These are phyloP conservation scores for Diospyros kaki DNA, from an alignment of 148 eudicot genomes.

Conservation along the genomic window DNA sequence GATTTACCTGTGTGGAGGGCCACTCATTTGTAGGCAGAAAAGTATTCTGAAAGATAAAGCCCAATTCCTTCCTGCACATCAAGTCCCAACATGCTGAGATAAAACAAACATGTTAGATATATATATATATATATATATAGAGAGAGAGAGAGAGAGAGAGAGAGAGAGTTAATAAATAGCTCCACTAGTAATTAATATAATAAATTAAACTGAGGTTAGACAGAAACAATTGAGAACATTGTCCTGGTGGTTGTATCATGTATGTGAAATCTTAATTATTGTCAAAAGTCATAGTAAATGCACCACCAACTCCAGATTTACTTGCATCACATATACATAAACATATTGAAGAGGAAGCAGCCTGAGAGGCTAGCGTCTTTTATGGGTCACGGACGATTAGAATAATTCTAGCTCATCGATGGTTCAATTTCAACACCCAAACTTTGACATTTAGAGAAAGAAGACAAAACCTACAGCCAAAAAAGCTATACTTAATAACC, in stretches of 20 bases:
- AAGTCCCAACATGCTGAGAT: slow-evolving; percentile 2
- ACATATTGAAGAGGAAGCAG: slow-evolving; percentile 8
- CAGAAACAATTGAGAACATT: not conserved
- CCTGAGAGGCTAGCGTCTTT: slow-evolving; percentile 15
- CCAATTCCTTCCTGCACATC: slow-evolving; percentile 4
- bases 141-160: too few relatives aligned
- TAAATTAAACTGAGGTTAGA: not conserved
- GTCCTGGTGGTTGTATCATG: not conserved
- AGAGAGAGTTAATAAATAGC: too few relatives aligned
- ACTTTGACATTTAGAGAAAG: slow-evolving; percentile 10
- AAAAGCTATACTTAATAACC: not conserved
- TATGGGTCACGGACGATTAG: slow-evolving; percentile 10
- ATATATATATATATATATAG: too few relatives aligned
- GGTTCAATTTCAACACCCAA: not conserved
- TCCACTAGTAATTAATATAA: too few relatives aligned
- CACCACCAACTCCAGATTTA: not conserved
- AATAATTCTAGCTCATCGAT: slow-evolving; percentile 7
- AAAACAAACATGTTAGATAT: too few relatives aligned
- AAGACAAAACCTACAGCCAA: not conserved
- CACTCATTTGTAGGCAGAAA: slow-evolving; percentile 1
- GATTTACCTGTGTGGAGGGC: not conserved
- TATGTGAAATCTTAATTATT: slow-evolving; percentile 16
- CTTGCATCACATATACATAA: too few relatives aligned
- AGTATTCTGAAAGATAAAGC: not conserved
- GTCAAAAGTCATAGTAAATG: not conserved